Evolutionary conservation across 805 yeast genomes (phyloP).

Genomic region (Danielozyma ontarioensis): DNA sequence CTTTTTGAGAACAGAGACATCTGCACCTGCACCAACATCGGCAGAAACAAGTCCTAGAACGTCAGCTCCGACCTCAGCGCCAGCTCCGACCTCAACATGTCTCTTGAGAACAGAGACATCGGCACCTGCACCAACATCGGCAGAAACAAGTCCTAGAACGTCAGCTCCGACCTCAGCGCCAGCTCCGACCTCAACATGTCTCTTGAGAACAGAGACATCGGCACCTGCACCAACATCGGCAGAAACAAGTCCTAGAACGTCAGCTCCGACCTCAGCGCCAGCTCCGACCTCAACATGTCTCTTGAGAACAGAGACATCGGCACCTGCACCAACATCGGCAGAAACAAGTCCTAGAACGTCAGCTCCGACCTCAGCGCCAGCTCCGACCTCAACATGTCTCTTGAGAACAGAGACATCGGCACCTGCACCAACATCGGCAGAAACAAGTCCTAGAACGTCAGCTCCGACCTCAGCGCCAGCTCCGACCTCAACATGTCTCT

Average conservation of each 20-base stretch:
- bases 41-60: slow-evolving; percentile 5
- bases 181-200: background rate
- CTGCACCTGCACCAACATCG: slow-evolving; percentile 6
- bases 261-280: slow-evolving; percentile 5
- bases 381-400: slow-evolving; percentile 1
- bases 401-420: slow-evolving; percentile 4
- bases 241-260: slow-evolving; percentile 6
- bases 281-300: slow-evolving; percentile 6
- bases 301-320: slow-evolving; percentile 3
- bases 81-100: slow-evolving; percentile 4
- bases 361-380: slow-evolving; percentile 2
- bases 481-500: slow-evolving; percentile 10
- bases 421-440: slow-evolving; percentile 7
- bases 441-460: slow-evolving; percentile 5
- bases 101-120: slow-evolving; percentile 4
- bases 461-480: slow-evolving; percentile 9
- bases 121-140: slow-evolving; percentile 4
- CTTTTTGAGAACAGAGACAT: background rate
- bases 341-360: slow-evolving; percentile 6
- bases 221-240: slow-evolving; percentile 6
- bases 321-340: slow-evolving; percentile 4
- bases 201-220: slow-evolving; percentile 4
- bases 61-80: slow-evolving; percentile 6
- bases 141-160: slow-evolving; percentile 5
- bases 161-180: slow-evolving; percentile 4